A percentile compares a stretch with the other conserved stretches of the same genome.
phyloP scores from a whole-genome alignment of 768 basidiomycete species.

The Kwoniella pini region DNA sequence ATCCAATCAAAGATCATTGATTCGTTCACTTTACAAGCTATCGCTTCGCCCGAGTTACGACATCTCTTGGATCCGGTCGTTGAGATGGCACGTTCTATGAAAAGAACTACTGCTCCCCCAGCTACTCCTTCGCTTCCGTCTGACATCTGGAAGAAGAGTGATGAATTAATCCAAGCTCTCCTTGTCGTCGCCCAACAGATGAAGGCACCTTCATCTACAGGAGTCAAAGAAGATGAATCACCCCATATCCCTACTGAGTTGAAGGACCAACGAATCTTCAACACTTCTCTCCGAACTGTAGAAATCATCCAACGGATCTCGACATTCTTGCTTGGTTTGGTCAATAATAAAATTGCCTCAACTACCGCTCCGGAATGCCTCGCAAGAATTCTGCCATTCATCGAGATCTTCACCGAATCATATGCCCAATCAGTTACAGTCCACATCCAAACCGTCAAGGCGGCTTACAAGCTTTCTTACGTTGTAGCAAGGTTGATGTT shows the following conservation, averaged over 20 bases:
- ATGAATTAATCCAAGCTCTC: constrained; percentile 63
- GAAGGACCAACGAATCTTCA: constrained; percentile 9
- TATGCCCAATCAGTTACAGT: constrained; percentile 63
- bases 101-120: neutral
- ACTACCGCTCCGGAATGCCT: constrained; percentile 43
- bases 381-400: constrained; percentile 68
- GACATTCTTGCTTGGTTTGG: constrained; percentile 52
- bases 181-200: constrained; percentile 69
- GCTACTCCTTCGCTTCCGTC: neutral
- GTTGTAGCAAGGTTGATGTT: constrained; percentile 72
- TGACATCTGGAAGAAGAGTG: constrained; percentile 34
- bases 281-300: constrained; percentile 16
- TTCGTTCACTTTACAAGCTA: constrained; percentile 17
- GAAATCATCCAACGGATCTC: constrained; percentile 57
- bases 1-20: constrained; percentile 9
- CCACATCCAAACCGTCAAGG: constrained; percentile 68
- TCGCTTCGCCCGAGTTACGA: constrained; percentile 37
- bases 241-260: constrained; percentile 17
- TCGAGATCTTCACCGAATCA: constrained; percentile 65
- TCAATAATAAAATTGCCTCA: constrained; percentile 1
- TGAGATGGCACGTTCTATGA: constrained; percentile 45
- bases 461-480: constrained; percentile 80
- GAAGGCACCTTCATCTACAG: constrained; percentile 11
- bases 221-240: constrained; percentile 15
- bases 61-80: constrained; percentile 54